These are phyloP conservation scores for Penicillium daleae DNA, from an alignment of 495 filamentous ascomycete species.

Conservation along the genomic window DNA sequence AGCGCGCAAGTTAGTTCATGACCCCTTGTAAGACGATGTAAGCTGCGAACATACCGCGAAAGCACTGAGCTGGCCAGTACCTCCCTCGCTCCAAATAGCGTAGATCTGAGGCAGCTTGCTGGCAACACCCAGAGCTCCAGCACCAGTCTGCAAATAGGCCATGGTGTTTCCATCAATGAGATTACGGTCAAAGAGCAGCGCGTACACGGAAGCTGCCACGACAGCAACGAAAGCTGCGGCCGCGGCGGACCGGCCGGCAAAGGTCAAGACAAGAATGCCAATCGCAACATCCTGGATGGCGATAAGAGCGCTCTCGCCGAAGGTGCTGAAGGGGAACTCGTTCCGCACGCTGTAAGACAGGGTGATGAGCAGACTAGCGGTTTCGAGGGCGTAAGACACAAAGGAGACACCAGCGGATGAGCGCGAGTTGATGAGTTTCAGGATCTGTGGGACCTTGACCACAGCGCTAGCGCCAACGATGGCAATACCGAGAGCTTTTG, in stretches of 20 bases:
- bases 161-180: conserved; percentile 70
- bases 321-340: conserved; percentile 93
- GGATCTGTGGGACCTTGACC: conserved; percentile 94
- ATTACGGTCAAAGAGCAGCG: conserved; percentile 67
- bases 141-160: conserved; percentile 79
- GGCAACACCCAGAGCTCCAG: conserved; percentile 77
- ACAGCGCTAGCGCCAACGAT: conserved; percentile 87
- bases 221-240: conserved; percentile 74
- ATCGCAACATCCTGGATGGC: conserved; percentile 90
- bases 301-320: conserved; percentile 90
- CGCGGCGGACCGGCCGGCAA: conserved; percentile 65
- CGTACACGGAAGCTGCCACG: conserved; percentile 65
- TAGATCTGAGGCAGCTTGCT: conserved; percentile 93
- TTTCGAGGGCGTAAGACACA: conserved; percentile 90
- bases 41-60: conserved; percentile 67
- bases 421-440: conserved; percentile 80
- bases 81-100: conserved; percentile 78
- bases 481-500: conserved; percentile 88
- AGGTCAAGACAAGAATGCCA: conserved; percentile 79
- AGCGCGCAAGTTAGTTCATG: conserved; percentile 14
- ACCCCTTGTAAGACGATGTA: not conserved
- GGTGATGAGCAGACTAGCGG: conserved; percentile 77
- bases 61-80: conserved; percentile 93
- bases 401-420: conserved; percentile 85
- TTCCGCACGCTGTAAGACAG: conserved; percentile 89